Conservation (phyloP, 306 rosid genomes). For the Medicago truncatula region DNA sequence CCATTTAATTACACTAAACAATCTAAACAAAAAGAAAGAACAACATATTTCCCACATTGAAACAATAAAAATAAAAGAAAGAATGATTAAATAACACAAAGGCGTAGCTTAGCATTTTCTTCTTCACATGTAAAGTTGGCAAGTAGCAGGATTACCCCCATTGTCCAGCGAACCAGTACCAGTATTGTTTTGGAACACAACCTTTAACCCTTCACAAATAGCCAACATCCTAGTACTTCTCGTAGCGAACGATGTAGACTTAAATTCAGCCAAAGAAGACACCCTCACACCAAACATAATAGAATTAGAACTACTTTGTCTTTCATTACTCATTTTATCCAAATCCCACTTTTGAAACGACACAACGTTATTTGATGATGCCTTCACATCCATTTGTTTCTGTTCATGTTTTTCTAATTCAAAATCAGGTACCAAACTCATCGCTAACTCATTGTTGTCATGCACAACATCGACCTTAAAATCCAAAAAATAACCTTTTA, state of each 20-base stretch:
- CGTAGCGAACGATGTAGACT: constrained; percentile 2
- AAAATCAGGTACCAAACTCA: constrained; percentile 35
- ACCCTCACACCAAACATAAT: constrained; percentile 34
- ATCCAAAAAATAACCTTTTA: constrained; percentile 2
- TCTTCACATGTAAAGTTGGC: constrained; percentile 22
- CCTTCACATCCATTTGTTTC: constrained; percentile 5
- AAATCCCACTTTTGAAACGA: neutral
- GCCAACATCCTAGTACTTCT: constrained; percentile 20
- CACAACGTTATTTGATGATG: neutral
- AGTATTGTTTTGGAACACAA: constrained; percentile 44
- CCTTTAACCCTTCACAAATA: constrained; percentile 50
- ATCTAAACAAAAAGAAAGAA: neutral
- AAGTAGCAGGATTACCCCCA: neutral
- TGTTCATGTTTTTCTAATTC: constrained; percentile 4
- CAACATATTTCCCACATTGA: neutral
- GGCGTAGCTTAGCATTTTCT: neutral
- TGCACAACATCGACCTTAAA: constrained; percentile 39
- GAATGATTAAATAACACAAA: neutral
- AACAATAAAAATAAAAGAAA: neutral
- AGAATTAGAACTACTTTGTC: constrained; percentile 28
- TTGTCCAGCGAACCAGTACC: neutral
- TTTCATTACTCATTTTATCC: neutral
- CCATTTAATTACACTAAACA: neutral
- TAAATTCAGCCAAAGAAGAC: constrained; percentile 22
- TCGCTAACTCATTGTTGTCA: neutral